Evolutionary conservation across 2,329 filamentous ascomycete genomes (phyloP), one percentile per base, ranked within the genome.

Genomic region (Sarocladium oryzae): DNA sequence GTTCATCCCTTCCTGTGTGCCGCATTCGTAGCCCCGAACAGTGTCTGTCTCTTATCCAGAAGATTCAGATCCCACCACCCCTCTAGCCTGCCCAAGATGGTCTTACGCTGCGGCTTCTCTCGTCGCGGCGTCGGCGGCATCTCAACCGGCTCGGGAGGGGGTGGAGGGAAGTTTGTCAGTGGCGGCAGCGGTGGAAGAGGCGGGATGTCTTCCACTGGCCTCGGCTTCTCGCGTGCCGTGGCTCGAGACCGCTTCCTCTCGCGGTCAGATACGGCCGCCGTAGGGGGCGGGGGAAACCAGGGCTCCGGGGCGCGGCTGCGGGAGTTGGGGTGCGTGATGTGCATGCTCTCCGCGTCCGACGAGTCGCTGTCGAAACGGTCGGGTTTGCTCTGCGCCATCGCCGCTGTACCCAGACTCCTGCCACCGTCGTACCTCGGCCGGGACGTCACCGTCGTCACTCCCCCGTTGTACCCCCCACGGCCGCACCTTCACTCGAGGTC

Each of bases 41-140:
- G 52, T 7, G 64, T 69, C 57, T 66, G 64, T 53, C 73, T 67
- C 61, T 65, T 74, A 23, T 76, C 74, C 51, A 78, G 56, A 51
- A 79, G 59, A 3, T 69, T 73, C 51, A 79, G 61, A 61, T 79
- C 76, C 76, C 76, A 79, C 76, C 76, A 79, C 4, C 76, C 76
- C 37, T 78, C 75, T 24, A 79, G 66, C 18, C 70, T 63, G 35
- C 72, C 66, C 54, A 76, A 63, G 20, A 79, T 61, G 1, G 75
- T 78, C 65, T 65, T 75, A 7, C 74, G 67, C 57, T 66, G 69
- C 26, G 67, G 66, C 51, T 64, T 67, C 2, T 54, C 58, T 51
- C 55, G 57, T 32, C 56, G 49, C 21, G 59, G 52, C 23, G 53
- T 52, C 32, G 53, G 48, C 24, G 57, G 52, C 33, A 53, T 52